These are phyloP conservation scores for Coelastrella sp. DNA, from an alignment of 139 green algal genomes.

Conservation along the genomic window DNA sequence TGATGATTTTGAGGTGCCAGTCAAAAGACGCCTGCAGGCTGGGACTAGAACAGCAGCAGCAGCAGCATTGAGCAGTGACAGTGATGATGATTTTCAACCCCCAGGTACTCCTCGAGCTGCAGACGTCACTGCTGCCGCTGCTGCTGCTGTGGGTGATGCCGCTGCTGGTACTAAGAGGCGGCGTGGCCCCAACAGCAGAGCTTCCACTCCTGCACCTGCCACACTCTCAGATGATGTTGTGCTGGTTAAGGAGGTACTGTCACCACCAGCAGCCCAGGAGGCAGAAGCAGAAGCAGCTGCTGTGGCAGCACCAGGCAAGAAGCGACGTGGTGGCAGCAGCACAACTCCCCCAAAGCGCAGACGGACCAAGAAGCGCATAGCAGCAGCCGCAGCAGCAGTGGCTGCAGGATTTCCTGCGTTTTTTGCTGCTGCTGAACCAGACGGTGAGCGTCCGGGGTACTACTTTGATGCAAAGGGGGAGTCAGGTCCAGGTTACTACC, in stretches of 20 bases:
- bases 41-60: background rate
- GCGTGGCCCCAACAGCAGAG: constrained; percentile 12
- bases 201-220: background rate
- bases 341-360: background rate
- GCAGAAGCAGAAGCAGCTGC: background rate
- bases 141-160: background rate
- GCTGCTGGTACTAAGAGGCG: background rate
- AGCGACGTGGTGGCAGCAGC: background rate
- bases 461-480: background rate
- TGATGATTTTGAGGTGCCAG: background rate
- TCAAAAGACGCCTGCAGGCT: background rate
- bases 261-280: constrained; percentile 4
- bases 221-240: constrained; percentile 6
- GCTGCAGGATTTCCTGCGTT: background rate
- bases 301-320: background rate
- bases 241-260: background rate
- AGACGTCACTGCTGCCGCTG: constrained; percentile 5
- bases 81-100: background rate
- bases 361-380: background rate
- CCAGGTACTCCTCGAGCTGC: background rate
- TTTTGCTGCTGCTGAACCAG: background rate
- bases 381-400: background rate
- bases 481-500: background rate
- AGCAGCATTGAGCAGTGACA: background rate
- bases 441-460: constrained; percentile 8